Percentiles rank a stretch among this genome's conserved stretches.
These are phyloP conservation scores for Kondoa subrosea DNA, from an alignment of 768 basidiomycete genomes.

Conservation along the genomic window DNA sequence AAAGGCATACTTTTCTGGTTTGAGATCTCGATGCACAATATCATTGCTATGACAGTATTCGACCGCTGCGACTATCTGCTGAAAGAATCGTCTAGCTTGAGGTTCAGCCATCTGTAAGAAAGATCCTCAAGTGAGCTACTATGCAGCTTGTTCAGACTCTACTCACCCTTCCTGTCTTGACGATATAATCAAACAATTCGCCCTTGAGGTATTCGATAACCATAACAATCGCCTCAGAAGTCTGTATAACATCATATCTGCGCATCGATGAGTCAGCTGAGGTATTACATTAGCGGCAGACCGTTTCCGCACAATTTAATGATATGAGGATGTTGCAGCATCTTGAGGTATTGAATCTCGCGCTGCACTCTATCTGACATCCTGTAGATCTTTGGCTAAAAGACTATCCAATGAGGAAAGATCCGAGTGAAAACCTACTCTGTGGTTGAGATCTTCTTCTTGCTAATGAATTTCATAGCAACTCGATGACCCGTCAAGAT, in stretches of 20 bases:
- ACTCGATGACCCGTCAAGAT: constrained; percentile 87
- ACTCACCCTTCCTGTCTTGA: constrained; percentile 50
- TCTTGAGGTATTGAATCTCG: constrained; percentile 79
- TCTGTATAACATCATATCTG: constrained; percentile 56
- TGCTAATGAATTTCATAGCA: constrained; percentile 94
- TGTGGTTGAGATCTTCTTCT: constrained; percentile 76
- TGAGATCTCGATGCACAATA: constrained; percentile 94
- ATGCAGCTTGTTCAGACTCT: background rate
- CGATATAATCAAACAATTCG: constrained; percentile 96
- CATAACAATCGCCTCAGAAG: constrained; percentile 89
- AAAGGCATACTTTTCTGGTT: constrained; percentile 65
- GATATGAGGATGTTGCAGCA: constrained; percentile 86
- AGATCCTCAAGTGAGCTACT: background rate
- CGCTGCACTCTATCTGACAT: constrained; percentile 20
- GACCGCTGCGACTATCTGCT: constrained; percentile 92
- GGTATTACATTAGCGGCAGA: constrained; percentile 19
- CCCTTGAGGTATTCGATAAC: constrained; percentile 92
- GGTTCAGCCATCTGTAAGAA: constrained; percentile 55
- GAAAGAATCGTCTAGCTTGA: constrained; percentile 84
- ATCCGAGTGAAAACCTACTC: constrained; percentile 33
- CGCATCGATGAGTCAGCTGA: background rate
- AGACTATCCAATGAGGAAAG: background rate
- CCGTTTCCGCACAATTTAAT: constrained; percentile 60
- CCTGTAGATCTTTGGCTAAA: background rate
- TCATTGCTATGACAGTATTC: constrained; percentile 91